phyloP scores from a whole-genome alignment of 306 rosid species.

The Fragaria iinumae region DNA sequence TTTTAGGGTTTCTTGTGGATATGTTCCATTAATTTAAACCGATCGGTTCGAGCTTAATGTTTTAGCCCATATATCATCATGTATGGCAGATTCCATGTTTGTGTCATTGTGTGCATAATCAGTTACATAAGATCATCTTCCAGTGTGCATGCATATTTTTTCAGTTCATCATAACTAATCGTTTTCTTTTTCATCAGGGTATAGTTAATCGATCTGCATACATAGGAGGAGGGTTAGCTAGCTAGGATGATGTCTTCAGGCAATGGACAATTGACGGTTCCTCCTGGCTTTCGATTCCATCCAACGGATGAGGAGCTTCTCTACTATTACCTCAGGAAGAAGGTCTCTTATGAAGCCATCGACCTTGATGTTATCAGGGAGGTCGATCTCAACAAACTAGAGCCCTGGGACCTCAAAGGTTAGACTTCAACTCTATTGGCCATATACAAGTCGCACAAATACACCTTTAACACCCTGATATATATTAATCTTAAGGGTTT shows the following conservation, averaged over 20 bases:
- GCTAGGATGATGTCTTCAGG: constrained; percentile 54
- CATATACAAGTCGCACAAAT: neutral
- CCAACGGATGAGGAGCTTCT: constrained; percentile 99
- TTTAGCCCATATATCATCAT: neutral
- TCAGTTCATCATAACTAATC: too few relatives aligned
- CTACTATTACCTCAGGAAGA: constrained; percentile 89
- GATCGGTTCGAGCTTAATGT: neutral
- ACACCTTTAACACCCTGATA: neutral
- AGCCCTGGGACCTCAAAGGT: constrained; percentile 99
- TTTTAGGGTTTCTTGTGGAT: neutral
- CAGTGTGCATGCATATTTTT: neutral
- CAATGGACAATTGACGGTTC: constrained; percentile 82
- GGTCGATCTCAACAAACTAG: constrained; percentile 91
- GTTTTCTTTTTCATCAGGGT: constrained; percentile 4
- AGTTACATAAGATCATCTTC: neutral
- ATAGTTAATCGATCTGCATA: neutral
- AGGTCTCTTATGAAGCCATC: constrained; percentile 89
- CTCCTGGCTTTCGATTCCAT: constrained; percentile 94
- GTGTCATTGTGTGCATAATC: neutral
- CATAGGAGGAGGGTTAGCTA: neutral
- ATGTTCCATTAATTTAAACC: neutral
- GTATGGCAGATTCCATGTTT: neutral
- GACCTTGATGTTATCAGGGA: constrained; percentile 93
- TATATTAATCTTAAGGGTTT: neutral
- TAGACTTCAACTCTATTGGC: too few relatives aligned